These are phyloP conservation scores for Blastobotrys parvus DNA, from an alignment of 805 yeast species.

Conservation along the genomic window DNA sequence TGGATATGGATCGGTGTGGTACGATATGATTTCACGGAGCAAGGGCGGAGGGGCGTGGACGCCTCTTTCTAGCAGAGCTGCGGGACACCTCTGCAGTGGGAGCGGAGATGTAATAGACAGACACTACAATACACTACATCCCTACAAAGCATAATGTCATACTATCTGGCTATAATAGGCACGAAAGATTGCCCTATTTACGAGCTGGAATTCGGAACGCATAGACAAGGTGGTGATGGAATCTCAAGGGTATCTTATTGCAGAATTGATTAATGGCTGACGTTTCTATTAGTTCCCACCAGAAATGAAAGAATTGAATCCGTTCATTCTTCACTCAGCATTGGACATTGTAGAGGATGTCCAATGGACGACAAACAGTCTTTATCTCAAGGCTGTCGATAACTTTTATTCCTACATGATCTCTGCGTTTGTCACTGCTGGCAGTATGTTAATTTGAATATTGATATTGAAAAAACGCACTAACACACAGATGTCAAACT, in stretches of 20 bases:
- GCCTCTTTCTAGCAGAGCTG: too few relatives aligned
- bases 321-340: slow-evolving; percentile 82
- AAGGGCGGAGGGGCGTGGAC: too few relatives aligned
- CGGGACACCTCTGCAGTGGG: too few relatives aligned
- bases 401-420: slow-evolving; percentile 73
- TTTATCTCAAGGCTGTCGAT: slow-evolving; percentile 73
- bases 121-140: background rate
- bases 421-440: slow-evolving; percentile 83
- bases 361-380: slow-evolving; percentile 64
- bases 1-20: too few relatives aligned
- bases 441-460: slow-evolving; percentile 34
- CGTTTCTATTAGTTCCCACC: slow-evolving; percentile 57
- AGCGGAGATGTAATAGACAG: too few relatives aligned
- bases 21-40: too few relatives aligned
- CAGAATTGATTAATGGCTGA: too few relatives aligned
- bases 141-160: slow-evolving; percentile 43
- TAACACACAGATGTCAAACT: slow-evolving; percentile 48
- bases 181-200: slow-evolving; percentile 79
- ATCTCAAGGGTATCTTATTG: slow-evolving; percentile 31
- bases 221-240: slow-evolving; percentile 61
- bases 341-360: slow-evolving; percentile 85
- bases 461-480: slow-evolving; percentile 3
- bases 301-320: slow-evolving; percentile 70
- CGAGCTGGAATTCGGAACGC: slow-evolving; percentile 77
- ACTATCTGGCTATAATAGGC: slow-evolving; percentile 82